A percentile compares a stretch with the other conserved stretches of the same genome.
Conservation (phyloP, 331 rosid species). For the Rosa hybrid region DNA sequence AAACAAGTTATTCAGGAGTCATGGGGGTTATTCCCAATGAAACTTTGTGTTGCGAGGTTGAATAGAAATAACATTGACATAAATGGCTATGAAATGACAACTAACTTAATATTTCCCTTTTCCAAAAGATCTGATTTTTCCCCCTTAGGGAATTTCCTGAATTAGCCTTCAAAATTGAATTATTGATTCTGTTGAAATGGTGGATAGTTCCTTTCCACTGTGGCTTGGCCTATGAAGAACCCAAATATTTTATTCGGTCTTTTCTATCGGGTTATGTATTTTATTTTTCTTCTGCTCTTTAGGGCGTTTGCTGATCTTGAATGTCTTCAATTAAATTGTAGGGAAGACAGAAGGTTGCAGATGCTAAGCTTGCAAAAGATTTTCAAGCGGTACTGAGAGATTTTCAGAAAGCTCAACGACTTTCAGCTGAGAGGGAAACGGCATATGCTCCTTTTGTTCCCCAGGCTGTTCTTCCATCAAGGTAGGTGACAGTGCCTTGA, state of each 20-base stretch:
- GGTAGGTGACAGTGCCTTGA: slow-evolving; percentile 35
- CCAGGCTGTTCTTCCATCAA: slow-evolving; percentile 68
- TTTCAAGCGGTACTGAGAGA: slow-evolving; percentile 94
- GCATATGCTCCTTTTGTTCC: slow-evolving; percentile 85
- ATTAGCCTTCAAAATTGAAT: not conserved
- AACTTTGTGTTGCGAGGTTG: not conserved
- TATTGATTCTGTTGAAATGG: slow-evolving; percentile 3
- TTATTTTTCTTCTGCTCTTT: not conserved
- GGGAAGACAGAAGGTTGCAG: slow-evolving; percentile 94
- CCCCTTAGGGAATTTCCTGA: not conserved
- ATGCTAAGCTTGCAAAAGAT: slow-evolving; percentile 96
- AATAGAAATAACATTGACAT: not conserved
- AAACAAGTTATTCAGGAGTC: not conserved
- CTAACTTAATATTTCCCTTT: not conserved
- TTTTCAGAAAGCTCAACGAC: slow-evolving; percentile 94
- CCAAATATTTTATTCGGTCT: not conserved
- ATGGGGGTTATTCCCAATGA: not conserved
- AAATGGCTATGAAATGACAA: not conserved
- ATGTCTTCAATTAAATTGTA: slow-evolving; percentile 34
- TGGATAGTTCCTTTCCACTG: not conserved
- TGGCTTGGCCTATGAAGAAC: not conserved
- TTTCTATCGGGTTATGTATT: not conserved
- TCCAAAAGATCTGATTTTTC: not conserved
- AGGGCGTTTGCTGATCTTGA: slow-evolving; percentile 8
- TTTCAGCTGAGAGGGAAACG: slow-evolving; percentile 97